Evolutionary conservation across 75 land plant species (phyloP).

Genomic region (Cryptomeria japonica): DNA sequence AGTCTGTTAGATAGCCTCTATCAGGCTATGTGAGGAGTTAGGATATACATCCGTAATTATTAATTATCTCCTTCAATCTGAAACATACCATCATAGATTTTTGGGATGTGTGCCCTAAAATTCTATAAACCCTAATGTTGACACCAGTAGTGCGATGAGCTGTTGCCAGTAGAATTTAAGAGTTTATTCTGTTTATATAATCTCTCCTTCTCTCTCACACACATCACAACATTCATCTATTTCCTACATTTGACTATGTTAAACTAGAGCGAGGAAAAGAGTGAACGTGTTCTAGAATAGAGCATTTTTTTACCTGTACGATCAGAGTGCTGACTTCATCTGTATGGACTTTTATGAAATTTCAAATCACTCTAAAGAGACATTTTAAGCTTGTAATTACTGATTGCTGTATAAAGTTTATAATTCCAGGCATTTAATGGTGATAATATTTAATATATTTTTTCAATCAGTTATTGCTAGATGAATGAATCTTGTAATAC

Average conservation of each 20-base stretch:
- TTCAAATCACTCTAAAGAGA: neutral
- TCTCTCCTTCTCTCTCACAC: neutral
- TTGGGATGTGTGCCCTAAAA: neutral
- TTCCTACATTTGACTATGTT: neutral
- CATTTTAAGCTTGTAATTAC: neutral
- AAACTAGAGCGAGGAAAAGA: no score
- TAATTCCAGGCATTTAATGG: no score
- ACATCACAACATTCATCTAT: neutral
- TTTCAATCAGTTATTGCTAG: no score
- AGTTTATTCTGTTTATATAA: neutral
- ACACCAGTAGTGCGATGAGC: neutral
- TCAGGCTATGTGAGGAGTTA: neutral
- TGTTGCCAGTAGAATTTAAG: neutral
- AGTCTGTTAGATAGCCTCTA: neutral
- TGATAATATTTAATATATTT: no score
- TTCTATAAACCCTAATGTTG: neutral
- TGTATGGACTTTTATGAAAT: neutral
- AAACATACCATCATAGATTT: neutral
- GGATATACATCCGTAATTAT: neutral
- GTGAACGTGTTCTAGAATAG: no score
- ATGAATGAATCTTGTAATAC: no score
- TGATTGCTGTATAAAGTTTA: no score
- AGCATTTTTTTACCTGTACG: no score
- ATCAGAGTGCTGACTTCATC: no score
- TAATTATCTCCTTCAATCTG: neutral